Conservation (phyloP, 306 rosid genomes). For the Cucumis melo region DNA sequence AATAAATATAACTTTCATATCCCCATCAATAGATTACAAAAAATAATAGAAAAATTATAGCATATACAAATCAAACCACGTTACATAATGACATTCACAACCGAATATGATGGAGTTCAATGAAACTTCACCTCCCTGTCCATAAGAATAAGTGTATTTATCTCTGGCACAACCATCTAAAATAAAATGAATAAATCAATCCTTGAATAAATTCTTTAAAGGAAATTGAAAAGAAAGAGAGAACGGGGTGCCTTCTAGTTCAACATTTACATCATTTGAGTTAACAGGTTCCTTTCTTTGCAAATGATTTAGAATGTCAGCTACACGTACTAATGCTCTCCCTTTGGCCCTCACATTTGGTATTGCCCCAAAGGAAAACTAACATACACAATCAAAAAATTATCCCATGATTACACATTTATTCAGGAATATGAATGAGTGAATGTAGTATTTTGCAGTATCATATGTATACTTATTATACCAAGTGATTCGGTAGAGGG, state of each 20-base stretch:
- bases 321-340: constrained; percentile 78
- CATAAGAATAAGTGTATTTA: constrained; percentile 72
- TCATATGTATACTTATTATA: not conserved
- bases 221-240: not conserved
- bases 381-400: constrained; percentile 10
- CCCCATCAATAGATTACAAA: too few species aligned
- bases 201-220: not conserved
- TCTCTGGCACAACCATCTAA: constrained; percentile 89
- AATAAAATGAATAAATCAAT: constrained; percentile 17
- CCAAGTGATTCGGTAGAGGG: too few species aligned
- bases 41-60: too few species aligned
- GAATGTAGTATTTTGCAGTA: not conserved
- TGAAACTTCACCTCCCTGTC: constrained; percentile 81
- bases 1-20: too few species aligned
- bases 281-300: constrained; percentile 89
- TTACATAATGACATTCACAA: too few species aligned
- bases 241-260: constrained; percentile 10
- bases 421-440: not conserved
- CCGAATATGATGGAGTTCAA: too few species aligned
- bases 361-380: constrained; percentile 90
- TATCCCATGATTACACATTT: not conserved
- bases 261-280: constrained; percentile 58
- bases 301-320: constrained; percentile 80
- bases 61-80: too few species aligned
- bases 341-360: constrained; percentile 96